A percentile compares a stretch with the other conserved stretches of the same genome.
phyloP scores from a whole-genome alignment of 1,284 basidiomycete genomes.

The Kalmanozyma brasiliensis region DNA sequence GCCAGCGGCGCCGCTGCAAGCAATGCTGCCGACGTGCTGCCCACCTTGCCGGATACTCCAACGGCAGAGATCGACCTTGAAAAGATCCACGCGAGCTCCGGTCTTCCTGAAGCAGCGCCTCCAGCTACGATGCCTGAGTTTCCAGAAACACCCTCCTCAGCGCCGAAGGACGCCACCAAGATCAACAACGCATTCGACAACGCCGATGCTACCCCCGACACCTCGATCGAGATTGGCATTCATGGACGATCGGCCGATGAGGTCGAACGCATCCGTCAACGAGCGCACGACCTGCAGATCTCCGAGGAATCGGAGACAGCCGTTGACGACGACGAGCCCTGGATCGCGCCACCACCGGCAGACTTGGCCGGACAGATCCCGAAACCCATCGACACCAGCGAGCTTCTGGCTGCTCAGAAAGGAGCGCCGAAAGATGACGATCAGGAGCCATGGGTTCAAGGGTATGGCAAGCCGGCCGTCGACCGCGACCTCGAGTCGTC shows the following conservation, averaged over 20 bases:
- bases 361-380: slow-evolving; percentile 38
- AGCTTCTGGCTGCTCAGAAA: slow-evolving; percentile 23
- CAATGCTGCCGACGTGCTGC: slow-evolving; percentile 15
- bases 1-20: slow-evolving; percentile 7
- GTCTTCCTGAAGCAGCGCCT: slow-evolving; percentile 13
- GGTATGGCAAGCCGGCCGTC: slow-evolving; percentile 26
- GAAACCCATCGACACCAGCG: slow-evolving; percentile 36
- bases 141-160: slow-evolving; percentile 44
- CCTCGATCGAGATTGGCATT: slow-evolving; percentile 55
- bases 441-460: slow-evolving; percentile 45
- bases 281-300: slow-evolving; percentile 34
- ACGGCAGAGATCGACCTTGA: slow-evolving; percentile 38
- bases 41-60: slow-evolving; percentile 42
- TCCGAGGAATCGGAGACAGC: slow-evolving; percentile 17
- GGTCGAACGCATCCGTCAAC: slow-evolving; percentile 38
- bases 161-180: slow-evolving; percentile 24
- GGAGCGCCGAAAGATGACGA: slow-evolving; percentile 11
- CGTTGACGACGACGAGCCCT: slow-evolving; percentile 23
- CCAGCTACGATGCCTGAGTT: slow-evolving; percentile 38
- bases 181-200: slow-evolving; percentile 21
- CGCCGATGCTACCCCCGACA: slow-evolving; percentile 31
- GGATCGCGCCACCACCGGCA: slow-evolving; percentile 25
- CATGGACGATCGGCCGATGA: slow-evolving; percentile 48
- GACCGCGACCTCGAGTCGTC: slow-evolving; percentile 28
- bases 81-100: slow-evolving; percentile 28